These are phyloP conservation scores for Chytridiales sp. DNA, from an alignment of 371 early-diverging fungal genomes.

Conservation along the genomic window DNA sequence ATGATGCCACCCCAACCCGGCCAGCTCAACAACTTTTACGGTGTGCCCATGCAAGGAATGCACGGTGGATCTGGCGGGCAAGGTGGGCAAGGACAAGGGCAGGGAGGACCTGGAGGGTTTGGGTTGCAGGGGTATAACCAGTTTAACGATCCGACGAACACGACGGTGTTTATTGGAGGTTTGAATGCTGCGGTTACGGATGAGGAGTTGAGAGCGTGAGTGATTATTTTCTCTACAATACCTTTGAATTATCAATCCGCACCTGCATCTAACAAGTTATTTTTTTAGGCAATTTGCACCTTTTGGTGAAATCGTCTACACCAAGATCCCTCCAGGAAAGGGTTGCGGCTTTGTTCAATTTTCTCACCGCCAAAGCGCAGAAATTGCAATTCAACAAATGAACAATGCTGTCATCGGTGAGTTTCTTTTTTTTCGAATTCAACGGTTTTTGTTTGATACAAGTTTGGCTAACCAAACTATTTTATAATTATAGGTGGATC, in stretches of 20 bases:
- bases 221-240: neutral
- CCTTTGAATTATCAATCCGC: neutral
- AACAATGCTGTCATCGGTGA: conserved; percentile 79
- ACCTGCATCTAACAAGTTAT: neutral
- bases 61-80: too few relatives aligned
- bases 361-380: conserved; percentile 76
- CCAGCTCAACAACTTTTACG: neutral
- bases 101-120: conserved; percentile 8
- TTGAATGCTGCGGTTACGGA: conserved; percentile 75
- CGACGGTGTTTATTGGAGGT: conserved; percentile 94
- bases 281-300: conserved; percentile 60
- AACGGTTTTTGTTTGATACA: neutral
- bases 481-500: conserved; percentile 57
- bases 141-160: conserved; percentile 80
- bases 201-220: conserved; percentile 66
- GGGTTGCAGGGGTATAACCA: conserved; percentile 22
- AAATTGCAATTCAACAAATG: conserved; percentile 83
- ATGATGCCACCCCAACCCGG: neutral
- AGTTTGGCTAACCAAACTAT: too few relatives aligned
- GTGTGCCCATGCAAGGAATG: conserved; percentile 18
- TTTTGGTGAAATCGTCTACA: conserved; percentile 86
- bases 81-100: conserved; percentile 19
- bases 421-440: neutral
- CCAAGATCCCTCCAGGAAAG: conserved; percentile 90
- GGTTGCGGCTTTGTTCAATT: conserved; percentile 94